phyloP scores from a whole-genome alignment of 108 stramenopile genomes.

The Cyclotella atomus region DNA sequence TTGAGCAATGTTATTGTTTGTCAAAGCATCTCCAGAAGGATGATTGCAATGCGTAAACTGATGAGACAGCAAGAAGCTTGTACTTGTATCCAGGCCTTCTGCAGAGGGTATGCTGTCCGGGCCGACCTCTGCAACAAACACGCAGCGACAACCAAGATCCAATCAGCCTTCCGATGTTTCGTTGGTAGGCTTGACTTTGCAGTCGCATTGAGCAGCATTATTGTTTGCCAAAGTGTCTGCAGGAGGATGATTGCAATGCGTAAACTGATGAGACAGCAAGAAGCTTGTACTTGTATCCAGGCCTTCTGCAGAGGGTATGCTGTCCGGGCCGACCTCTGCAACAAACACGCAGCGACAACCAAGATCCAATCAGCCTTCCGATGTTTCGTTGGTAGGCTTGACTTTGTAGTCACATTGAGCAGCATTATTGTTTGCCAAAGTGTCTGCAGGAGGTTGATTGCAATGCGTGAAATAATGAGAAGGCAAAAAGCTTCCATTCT shows the following conservation, averaged over 20 bases:
- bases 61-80: constrained; percentile 1
- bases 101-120: constrained; percentile 3
- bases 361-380: constrained; percentile 32
- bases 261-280: constrained; percentile 1
- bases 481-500: constrained; percentile 2
- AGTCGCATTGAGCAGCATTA: constrained; percentile 49
- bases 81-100: constrained; percentile 10
- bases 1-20: constrained; percentile 60
- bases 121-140: neutral
- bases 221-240: constrained; percentile 64
- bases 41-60: constrained; percentile 19
- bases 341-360: constrained; percentile 12
- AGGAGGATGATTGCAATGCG: constrained; percentile 37
- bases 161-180: constrained; percentile 16
- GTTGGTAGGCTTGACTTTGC: constrained; percentile 3
- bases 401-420: constrained; percentile 24
- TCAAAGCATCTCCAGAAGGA: constrained; percentile 60
- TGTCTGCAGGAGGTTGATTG: constrained; percentile 48
- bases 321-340: neutral
- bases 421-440: constrained; percentile 71
- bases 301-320: constrained; percentile 6
- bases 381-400: neutral
- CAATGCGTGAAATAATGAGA: constrained; percentile 7
- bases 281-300: constrained; percentile 14
- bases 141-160: constrained; percentile 34